phyloP scores from a whole-genome alignment of 1,139 yeast genomes.

The Blastobotrys serpentis region DNA sequence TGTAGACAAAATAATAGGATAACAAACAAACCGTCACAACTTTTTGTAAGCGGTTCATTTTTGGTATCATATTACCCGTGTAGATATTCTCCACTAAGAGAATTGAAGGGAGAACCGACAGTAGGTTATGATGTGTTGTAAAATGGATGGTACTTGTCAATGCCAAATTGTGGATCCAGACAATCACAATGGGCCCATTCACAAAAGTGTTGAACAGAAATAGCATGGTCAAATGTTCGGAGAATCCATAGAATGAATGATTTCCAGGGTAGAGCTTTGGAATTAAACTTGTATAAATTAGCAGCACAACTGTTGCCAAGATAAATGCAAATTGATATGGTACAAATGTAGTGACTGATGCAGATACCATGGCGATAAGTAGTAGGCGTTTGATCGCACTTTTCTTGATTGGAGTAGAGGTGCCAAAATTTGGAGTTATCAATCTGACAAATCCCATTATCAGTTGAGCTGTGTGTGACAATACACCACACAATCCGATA shows the following conservation, averaged over 20 bases:
- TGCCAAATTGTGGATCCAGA: conserved; percentile 39
- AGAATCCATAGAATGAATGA: conserved; percentile 1
- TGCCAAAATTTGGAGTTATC: not conserved
- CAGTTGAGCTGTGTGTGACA: not conserved
- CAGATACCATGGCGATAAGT: conserved; percentile 16
- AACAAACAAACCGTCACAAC: conserved; percentile 25
- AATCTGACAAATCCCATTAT: not conserved
- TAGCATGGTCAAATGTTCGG: conserved; percentile 25
- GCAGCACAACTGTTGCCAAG: conserved; percentile 43
- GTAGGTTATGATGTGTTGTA: conserved; percentile 34
- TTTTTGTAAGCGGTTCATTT: conserved; percentile 20
- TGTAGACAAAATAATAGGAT: conserved; percentile 30
- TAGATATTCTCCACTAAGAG: conserved; percentile 26
- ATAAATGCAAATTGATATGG: conserved; percentile 38
- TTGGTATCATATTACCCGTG: conserved; percentile 26
- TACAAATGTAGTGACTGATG: conserved; percentile 23
- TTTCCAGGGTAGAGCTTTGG: conserved; percentile 6
- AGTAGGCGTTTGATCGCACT: conserved; percentile 11
- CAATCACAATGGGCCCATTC: conserved; percentile 38
- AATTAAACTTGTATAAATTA: conserved; percentile 16
- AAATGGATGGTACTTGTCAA: conserved; percentile 35
- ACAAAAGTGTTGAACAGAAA: conserved; percentile 37
- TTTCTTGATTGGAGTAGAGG: not conserved
- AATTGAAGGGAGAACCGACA: conserved; percentile 35
- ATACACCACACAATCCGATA: conserved; percentile 44